Evolutionary conservation across 805 yeast genomes (phyloP).

Genomic region (Spencermartinsiella europaea): DNA sequence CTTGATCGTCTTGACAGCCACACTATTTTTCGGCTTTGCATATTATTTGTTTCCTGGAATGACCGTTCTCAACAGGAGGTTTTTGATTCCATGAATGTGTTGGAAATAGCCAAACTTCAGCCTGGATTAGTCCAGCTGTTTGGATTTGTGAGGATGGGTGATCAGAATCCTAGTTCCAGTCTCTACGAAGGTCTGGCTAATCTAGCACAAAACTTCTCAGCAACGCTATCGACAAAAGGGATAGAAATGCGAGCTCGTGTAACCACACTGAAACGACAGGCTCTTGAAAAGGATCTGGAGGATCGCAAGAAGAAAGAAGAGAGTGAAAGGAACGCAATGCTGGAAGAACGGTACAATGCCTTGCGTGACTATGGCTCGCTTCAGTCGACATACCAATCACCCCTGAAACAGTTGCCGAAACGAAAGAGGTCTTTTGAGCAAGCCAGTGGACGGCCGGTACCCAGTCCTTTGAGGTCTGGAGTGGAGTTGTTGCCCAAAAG

Average conservation of each 20-base stretch:
- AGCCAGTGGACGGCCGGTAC: not conserved
- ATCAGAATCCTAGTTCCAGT: not conserved
- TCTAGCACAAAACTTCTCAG: not conserved
- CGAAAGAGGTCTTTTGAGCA: not conserved
- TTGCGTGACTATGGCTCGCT: not conserved
- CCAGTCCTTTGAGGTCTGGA: not conserved
- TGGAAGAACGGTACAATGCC: not conserved
- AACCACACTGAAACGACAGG: not conserved
- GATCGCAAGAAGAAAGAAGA: not conserved
- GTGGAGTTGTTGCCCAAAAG: not conserved
- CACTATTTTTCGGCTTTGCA: slow-evolving; percentile 37
- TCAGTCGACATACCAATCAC: not conserved
- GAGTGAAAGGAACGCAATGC: not conserved
- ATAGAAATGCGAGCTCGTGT: not conserved
- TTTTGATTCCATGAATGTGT: not conserved
- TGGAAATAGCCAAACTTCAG: not conserved
- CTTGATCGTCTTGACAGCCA: slow-evolving; percentile 33
- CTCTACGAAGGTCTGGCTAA: not conserved
- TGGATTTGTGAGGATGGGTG: not conserved
- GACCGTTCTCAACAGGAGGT: slow-evolving; percentile 1
- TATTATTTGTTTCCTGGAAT: slow-evolving; percentile 41
- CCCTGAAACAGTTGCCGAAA: not conserved
- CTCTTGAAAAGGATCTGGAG: slow-evolving; percentile 1
- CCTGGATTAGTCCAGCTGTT: not conserved
- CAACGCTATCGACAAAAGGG: slow-evolving; percentile 1